Base-by-base conservation (phyloP, 495 filamentous ascomycete species). In the Aspergillus sparsus region DNA sequence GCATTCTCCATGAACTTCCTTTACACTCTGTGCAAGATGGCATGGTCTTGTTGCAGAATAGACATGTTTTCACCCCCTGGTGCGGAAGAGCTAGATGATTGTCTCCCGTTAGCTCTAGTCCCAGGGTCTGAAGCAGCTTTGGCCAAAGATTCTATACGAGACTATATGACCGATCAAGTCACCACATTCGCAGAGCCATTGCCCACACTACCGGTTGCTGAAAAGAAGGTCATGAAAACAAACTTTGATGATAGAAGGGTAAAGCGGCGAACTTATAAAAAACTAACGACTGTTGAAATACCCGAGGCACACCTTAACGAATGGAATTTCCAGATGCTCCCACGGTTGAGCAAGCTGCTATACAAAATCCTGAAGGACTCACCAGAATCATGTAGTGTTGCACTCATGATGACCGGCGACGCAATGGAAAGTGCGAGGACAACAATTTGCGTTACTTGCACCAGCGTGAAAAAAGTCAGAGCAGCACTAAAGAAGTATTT, bases 361-460 rank as follows among this genome's bases (percentile, higher is more conserved):
- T 77, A 84, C 75, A 77, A 89, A 80, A 73, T 82, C 75, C 60
- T 86, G 70, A 83, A 81, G 21, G 77, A 82, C 4, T 76, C 80
- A 2, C 72, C 72, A 1, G 89, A 92, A 66, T 91, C 89, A 3
- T 89, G 89, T 21, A 86, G 88, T 57, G 88, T 88, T 12, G 87
- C 83, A 21, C 78, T 91, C 12, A 88, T 89, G 69, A 89, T 88
- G 68, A 85, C 89, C 34, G 89, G 89, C 53, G 87, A 90, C 50
- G 82, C 82, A 0, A 70, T 82, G 2, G 82, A 88, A 51, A 80
- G 78, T 12, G 87, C 87, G 6, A 84, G 81, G 61, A 89, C 89
- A 7, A 92, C 89, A 0, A 87, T 91, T 2, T 82, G 89, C n/a
- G 86, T 92, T 12, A 83, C 89, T 13, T 92, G 89, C 63, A 84